Evolutionary conservation across 495 filamentous ascomycete species (phyloP).

Genomic region (Tricharina praecox): DNA sequence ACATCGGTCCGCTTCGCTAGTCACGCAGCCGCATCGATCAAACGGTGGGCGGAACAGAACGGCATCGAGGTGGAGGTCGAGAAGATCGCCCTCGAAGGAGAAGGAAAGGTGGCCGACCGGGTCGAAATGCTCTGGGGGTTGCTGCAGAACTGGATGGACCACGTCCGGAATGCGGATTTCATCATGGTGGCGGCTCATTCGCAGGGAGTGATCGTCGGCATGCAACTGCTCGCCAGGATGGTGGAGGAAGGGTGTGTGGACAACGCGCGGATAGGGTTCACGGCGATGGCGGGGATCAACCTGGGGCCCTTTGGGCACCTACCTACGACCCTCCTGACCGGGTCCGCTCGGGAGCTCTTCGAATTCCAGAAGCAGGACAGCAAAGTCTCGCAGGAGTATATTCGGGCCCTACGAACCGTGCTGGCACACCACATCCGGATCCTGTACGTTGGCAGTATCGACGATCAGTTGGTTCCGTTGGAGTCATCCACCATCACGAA

Average conservation of each 20-base stretch:
- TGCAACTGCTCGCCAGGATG: constrained; percentile 85
- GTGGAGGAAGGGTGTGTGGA: constrained; percentile 37
- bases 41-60: constrained; percentile 56
- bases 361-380: constrained; percentile 71
- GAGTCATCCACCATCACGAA: constrained; percentile 80
- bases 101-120: constrained; percentile 81
- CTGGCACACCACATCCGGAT: constrained; percentile 66
- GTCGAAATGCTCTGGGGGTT: constrained; percentile 89
- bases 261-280: constrained; percentile 24
- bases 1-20: constrained; percentile 89
- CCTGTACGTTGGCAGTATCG: constrained; percentile 77
- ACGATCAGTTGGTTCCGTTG: constrained; percentile 86
- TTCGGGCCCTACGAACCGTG: constrained; percentile 50
- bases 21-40: constrained; percentile 67
- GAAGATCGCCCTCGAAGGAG: constrained; percentile 89
- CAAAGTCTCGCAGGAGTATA: constrained; percentile 64
- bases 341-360: constrained; percentile 79
- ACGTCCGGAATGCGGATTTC: constrained; percentile 72
- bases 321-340: constrained; percentile 64
- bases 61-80: constrained; percentile 57
- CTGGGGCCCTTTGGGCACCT: constrained; percentile 56
- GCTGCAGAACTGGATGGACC: constrained; percentile 83
- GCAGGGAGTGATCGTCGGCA: constrained; percentile 82
- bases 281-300: constrained; percentile 58
- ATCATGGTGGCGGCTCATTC: constrained; percentile 83